Percentiles rank a stretch among this genome's conserved stretches.
Conservation (phyloP, 345 rosid genomes). For the Iberis pinnata region DNA sequence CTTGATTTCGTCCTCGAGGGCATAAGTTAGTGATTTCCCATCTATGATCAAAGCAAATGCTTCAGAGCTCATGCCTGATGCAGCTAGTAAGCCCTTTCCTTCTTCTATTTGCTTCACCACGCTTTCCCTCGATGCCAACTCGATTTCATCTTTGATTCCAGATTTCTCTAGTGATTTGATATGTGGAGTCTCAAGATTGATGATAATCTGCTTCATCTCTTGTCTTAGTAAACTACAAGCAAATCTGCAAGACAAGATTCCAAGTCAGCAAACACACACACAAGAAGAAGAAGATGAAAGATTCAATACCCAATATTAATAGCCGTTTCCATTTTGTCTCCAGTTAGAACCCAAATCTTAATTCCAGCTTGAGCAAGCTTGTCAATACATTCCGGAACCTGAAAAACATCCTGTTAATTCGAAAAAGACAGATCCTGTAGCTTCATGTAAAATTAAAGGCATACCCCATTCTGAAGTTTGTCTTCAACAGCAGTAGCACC, state of each 20-base stretch:
- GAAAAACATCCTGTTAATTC: too few relatives aligned
- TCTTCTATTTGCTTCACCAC: slow-evolving; percentile 54
- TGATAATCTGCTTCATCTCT: slow-evolving; percentile 85
- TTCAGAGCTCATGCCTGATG: slow-evolving; percentile 41
- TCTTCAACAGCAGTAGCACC: slow-evolving; percentile 98
- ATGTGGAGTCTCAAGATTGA: slow-evolving; percentile 70
- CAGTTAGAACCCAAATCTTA: slow-evolving; percentile 92
- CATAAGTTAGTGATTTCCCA: slow-evolving; percentile 79
- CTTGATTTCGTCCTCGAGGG: slow-evolving; percentile 68
- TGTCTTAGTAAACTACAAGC: slow-evolving; percentile 93
- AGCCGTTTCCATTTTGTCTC: slow-evolving; percentile 98
- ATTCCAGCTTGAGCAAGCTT: slow-evolving; percentile 97
- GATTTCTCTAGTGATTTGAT: slow-evolving; percentile 60
- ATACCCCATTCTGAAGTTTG: slow-evolving; percentile 96
- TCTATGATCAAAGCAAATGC: slow-evolving; percentile 86
- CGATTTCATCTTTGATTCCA: slow-evolving; percentile 56
- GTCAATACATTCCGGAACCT: slow-evolving; percentile 98
- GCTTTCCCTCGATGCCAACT: slow-evolving; percentile 57
- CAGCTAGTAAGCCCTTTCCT: slow-evolving; percentile 44
- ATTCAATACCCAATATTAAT: slow-evolving; percentile 74
- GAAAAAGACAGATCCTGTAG: too few relatives aligned
- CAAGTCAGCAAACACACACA: too few relatives aligned
- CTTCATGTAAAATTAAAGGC: too few relatives aligned
- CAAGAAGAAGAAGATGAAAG: slow-evolving; percentile 1
- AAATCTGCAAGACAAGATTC: slow-evolving; percentile 44